A percentile compares a stretch with the other conserved stretches of the same genome.
phyloP scores from a whole-genome alignment of 768 basidiomycete species.

The Russula dissimulans region DNA sequence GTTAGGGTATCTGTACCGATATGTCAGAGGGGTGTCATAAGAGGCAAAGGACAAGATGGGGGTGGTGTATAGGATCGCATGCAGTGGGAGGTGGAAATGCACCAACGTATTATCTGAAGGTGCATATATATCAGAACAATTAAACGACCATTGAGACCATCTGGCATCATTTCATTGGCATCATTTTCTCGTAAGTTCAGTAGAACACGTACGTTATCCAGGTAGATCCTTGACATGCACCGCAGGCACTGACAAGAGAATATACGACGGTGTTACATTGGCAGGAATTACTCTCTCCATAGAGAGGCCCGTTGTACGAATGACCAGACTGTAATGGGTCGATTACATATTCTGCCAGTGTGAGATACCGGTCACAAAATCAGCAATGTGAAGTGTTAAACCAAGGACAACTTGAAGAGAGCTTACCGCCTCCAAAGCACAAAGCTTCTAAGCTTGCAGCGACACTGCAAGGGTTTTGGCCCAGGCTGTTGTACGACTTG shows the following conservation, averaged over 20 bases:
- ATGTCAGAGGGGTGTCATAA: neutral
- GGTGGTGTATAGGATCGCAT: too few relatives aligned
- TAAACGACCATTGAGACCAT: neutral
- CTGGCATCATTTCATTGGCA: neutral
- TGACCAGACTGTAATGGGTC: neutral
- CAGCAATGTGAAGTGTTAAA: too few relatives aligned
- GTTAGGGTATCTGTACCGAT: neutral
- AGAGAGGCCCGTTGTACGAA: neutral
- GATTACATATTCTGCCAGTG: neutral
- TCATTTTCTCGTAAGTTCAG: too few relatives aligned
- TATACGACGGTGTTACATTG: neutral
- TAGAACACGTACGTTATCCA: neutral
- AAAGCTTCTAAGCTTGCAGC: neutral
- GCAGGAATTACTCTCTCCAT: neutral
- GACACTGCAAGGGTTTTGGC: neutral
- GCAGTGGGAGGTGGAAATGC: neutral
- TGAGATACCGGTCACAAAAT: too few relatives aligned
- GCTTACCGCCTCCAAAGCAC: neutral
- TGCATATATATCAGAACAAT: neutral
- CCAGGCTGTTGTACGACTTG: too few relatives aligned
- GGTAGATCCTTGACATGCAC: neutral
- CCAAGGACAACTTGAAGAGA: neutral
- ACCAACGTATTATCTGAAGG: neutral
- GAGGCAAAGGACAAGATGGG: too few relatives aligned
- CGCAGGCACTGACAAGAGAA: constrained; percentile 1